phyloP scores from a whole-genome alignment of 176 grass and related monocot species.

The Urochloa ruziziensis region DNA sequence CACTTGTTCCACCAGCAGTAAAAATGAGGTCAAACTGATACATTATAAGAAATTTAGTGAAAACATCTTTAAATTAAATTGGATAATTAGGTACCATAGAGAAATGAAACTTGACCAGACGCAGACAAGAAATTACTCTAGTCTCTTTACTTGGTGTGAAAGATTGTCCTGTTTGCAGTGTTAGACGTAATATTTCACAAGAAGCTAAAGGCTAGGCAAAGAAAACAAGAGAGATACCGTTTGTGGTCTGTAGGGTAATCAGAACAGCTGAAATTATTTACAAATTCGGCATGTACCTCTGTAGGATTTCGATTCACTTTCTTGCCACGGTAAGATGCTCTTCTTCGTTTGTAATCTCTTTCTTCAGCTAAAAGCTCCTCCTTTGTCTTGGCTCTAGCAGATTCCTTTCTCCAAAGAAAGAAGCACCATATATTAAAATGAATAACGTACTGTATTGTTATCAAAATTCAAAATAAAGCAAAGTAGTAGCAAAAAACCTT shows the following conservation, averaged over 20 bases:
- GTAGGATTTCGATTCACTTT: slow-evolving; percentile 82
- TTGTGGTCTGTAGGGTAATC: slow-evolving; percentile 5
- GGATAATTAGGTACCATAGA: slow-evolving; percentile 5
- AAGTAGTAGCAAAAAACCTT: neutral
- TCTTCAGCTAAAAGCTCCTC: slow-evolving; percentile 97
- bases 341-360: slow-evolving; percentile 96
- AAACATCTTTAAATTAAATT: neutral
- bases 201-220: neutral
- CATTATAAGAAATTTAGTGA: neutral
- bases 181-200: neutral
- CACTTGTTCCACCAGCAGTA: neutral
- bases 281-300: slow-evolving; percentile 54
- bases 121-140: neutral
- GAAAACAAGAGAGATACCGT: neutral
- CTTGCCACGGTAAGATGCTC: slow-evolving; percentile 93
- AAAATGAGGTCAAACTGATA: slow-evolving; percentile 10
- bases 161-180: neutral
- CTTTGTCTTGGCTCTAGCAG: slow-evolving; percentile 68
- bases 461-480: neutral
- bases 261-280: neutral
- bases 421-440: neutral
- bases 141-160: neutral
- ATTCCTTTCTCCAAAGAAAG: slow-evolving; percentile 52
- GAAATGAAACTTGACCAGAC: slow-evolving; percentile 11
- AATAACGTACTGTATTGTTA: neutral